Evolutionary conservation across 805 yeast genomes (phyloP), one percentile per base, ranked within the genome.

Genomic region (Metahyphopichia silvanorum): DNA sequence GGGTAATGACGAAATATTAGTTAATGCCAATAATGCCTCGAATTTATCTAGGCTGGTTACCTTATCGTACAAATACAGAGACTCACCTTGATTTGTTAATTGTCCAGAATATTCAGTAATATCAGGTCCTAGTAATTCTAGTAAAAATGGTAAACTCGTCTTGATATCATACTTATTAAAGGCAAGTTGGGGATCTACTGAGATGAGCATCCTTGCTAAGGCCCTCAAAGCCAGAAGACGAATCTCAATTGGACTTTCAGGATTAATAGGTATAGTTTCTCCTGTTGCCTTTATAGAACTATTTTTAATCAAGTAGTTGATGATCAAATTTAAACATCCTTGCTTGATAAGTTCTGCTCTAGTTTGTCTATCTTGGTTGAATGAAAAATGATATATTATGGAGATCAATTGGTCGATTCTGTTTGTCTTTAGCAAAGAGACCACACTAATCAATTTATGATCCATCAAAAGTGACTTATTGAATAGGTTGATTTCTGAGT

Each of bases 21-120:
- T 84, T 18, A 84, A 63, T 0, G 89, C 86, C 15, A 80, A 49
- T 24, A 85, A 56, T 0, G 79, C 61, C 44, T 79, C 82, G 42
- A 70, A 73, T 14, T 70, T 66, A 36, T 75, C 81, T 10, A 69
- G 42, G 3, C 42, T 40, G 1, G 66, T 54, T 13, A 63, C 39
- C 5, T 53, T 47, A 0, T 65, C 68, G 31, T 58, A 29, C 4
- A 55, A 33, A 27, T 55, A 57, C 7, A 32, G 21, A 4, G 49
- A 50, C 5, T 27, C 29, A 3, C n/a, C 17, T 9, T 31, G 29
- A 14, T 17, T 21, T 7, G 21, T 23, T 3, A 37, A 14, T 1
- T 30, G 8, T 1, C 51, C 50, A 3, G 38, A 14, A 31, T 55
- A 53, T 12, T 46, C 34, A 9, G 54, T 32, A 5, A 51, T 42